Evolutionary conservation across 192 early-diverging fungal species (phyloP).

Genomic region (Oehlia diaphana): DNA sequence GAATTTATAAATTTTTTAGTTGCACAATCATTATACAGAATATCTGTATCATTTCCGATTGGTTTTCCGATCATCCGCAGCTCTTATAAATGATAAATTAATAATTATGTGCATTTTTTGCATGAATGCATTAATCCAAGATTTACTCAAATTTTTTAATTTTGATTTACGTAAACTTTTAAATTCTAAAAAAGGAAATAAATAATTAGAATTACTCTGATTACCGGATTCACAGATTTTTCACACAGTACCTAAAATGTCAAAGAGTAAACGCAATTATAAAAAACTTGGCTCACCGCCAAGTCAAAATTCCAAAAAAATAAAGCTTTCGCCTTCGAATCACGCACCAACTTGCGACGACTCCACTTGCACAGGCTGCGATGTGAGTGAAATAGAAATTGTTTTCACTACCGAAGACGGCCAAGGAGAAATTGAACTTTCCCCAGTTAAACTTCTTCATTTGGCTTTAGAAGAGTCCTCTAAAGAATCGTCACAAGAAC

Average conservation of each 20-base stretch:
- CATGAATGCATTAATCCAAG: too few species aligned
- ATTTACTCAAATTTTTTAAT: too few species aligned
- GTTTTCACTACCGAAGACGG: conserved; percentile 29
- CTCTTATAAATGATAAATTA: too few species aligned
- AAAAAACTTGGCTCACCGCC: neutral
- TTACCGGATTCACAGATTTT: neutral
- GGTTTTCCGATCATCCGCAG: too few species aligned
- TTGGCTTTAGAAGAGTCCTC: conserved; percentile 49
- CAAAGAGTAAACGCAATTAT: neutral
- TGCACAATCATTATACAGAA: too few species aligned
- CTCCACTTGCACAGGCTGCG: conserved; percentile 51
- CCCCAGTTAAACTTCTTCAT: conserved; percentile 47
- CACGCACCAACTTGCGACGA: conserved; percentile 53
- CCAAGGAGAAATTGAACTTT: neutral
- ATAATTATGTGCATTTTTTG: too few species aligned
- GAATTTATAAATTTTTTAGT: too few species aligned
- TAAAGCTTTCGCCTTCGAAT: neutral
- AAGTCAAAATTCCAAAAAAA: neutral
- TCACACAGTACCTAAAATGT: neutral
- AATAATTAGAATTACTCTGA: too few species aligned
- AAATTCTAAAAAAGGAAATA: too few species aligned
- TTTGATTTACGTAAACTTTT: too few species aligned
- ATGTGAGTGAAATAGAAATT: conserved; percentile 54
- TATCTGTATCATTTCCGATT: too few species aligned
- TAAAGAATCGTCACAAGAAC: conserved; percentile 22